These are phyloP conservation scores for Penicillium mononematosum DNA, from an alignment of 495 filamentous ascomycete species.

Conservation along the genomic window DNA sequence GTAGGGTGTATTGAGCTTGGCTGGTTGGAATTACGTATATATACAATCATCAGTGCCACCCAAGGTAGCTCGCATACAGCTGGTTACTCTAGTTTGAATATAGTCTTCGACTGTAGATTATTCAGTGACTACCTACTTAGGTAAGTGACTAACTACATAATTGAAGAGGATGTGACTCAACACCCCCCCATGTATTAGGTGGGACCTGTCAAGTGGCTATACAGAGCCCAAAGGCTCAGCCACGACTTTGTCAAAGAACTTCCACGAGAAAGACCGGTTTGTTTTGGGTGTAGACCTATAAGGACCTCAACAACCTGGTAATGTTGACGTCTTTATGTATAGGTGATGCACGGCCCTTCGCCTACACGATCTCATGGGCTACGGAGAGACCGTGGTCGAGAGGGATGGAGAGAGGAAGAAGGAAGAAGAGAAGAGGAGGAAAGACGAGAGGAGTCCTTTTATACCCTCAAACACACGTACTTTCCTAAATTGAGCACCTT, in stretches of 20 bases:
- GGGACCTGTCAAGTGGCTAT: not conserved
- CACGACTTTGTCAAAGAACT: not conserved
- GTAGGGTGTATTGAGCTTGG: not conserved
- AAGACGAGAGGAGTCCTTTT: not conserved
- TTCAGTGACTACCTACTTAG: no score
- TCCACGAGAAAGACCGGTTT: not conserved
- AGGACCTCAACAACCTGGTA: not conserved
- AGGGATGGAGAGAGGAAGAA: not conserved
- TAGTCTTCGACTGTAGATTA: no score
- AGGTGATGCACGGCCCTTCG: no score
- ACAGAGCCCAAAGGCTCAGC: not conserved
- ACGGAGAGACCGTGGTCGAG: not conserved
- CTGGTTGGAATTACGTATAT: slow-evolving; percentile 18
- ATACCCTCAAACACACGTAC: not conserved
- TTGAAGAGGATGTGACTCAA: not conserved
- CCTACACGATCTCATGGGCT: not conserved
- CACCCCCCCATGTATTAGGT: not conserved
- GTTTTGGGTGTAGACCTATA: not conserved
- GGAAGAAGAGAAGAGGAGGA: not conserved
- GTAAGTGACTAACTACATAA: no score
- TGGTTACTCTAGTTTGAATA: no score
- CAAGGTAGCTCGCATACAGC: not conserved
- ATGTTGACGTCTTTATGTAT: no score
- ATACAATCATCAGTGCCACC: slow-evolving; percentile 13
- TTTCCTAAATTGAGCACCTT: not conserved